Evolutionary conservation across 2,329 filamentous ascomycete genomes (phyloP).

Genomic region (Xylaria sp.): DNA sequence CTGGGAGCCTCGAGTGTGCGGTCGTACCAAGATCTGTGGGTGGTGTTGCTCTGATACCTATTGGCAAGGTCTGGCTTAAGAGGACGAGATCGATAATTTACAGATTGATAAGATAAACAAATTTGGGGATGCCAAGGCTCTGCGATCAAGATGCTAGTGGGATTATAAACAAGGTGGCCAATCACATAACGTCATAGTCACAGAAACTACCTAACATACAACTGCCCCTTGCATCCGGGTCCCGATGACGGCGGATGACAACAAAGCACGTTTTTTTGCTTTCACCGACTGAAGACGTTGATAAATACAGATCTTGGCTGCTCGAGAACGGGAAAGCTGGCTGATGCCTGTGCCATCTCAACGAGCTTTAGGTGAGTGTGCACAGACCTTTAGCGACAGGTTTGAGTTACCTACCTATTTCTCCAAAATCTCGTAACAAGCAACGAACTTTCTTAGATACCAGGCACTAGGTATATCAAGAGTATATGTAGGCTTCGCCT

Average conservation of each 20-base stretch:
- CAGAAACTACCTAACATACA: neutral
- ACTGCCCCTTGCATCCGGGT: neutral
- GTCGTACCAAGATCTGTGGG: neutral
- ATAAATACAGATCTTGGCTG: neutral
- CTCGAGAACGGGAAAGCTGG: too few relatives aligned
- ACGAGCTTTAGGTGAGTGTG: too few relatives aligned
- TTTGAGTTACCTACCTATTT: too few relatives aligned
- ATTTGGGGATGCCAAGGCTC: neutral
- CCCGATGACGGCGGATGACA: neutral
- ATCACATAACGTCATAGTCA: neutral
- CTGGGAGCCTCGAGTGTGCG: neutral
- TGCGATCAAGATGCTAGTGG: neutral
- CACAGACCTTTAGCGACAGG: too few relatives aligned
- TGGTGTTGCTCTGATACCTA: constrained; percentile 1
- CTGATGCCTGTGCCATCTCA: too few relatives aligned
- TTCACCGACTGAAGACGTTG: neutral
- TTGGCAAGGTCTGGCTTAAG: neutral
- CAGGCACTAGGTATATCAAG: too few relatives aligned
- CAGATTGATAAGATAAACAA: constrained; percentile 30
- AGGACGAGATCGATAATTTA: constrained; percentile 6
- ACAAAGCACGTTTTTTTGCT: neutral
- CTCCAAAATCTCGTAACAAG: too few relatives aligned
- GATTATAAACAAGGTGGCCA: neutral
- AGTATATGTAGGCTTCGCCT: too few relatives aligned
- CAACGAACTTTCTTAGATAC: too few relatives aligned